Percentiles rank a stretch among this genome's conserved stretches.
Conservation (phyloP, 768 basidiomycete genomes). For the Mrakia blollopis region DNA sequence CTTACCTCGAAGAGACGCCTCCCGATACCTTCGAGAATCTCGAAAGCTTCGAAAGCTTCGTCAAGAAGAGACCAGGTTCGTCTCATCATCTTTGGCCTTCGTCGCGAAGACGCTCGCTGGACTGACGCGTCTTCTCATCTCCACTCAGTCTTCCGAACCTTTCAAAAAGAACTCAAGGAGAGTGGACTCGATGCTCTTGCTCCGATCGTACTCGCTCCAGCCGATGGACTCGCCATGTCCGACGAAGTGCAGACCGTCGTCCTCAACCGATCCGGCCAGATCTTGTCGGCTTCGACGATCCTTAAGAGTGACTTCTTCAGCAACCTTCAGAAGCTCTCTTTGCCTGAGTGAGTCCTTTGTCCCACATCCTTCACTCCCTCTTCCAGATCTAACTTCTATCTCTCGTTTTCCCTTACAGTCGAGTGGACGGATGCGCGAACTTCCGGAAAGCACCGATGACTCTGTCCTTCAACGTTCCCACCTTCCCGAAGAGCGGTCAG, state of each 20-base stretch:
- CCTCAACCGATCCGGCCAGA: slow-evolving; percentile 71
- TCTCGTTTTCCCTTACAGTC: slow-evolving; percentile 40
- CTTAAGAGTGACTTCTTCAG: slow-evolving; percentile 65
- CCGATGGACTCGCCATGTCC: slow-evolving; percentile 68
- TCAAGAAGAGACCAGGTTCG: slow-evolving; percentile 75
- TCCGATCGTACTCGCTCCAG: slow-evolving; percentile 66
- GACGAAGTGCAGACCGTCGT: slow-evolving; percentile 90
- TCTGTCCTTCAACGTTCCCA: slow-evolving; percentile 20
- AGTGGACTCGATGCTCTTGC: slow-evolving; percentile 75
- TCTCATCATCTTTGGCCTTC: neutral
- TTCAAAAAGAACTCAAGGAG: slow-evolving; percentile 77
- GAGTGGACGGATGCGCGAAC: slow-evolving; percentile 90
- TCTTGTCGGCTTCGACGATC: slow-evolving; percentile 85
- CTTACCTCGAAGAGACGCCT: slow-evolving; percentile 73
- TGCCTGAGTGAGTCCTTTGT: slow-evolving; percentile 67
- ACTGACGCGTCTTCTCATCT: neutral
- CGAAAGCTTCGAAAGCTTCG: slow-evolving; percentile 68
- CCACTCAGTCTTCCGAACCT: slow-evolving; percentile 78
- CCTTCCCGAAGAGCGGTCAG: slow-evolving; percentile 10
- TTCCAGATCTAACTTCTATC: neutral
- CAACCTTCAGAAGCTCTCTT: slow-evolving; percentile 82
- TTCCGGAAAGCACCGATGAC: slow-evolving; percentile 76
- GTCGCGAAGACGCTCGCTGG: neutral
- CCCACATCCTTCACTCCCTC: neutral
- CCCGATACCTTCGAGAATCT: slow-evolving; percentile 60